Evolutionary conservation across 257 asterid genomes (phyloP).

Genomic region (Przewalskia tangutica): DNA sequence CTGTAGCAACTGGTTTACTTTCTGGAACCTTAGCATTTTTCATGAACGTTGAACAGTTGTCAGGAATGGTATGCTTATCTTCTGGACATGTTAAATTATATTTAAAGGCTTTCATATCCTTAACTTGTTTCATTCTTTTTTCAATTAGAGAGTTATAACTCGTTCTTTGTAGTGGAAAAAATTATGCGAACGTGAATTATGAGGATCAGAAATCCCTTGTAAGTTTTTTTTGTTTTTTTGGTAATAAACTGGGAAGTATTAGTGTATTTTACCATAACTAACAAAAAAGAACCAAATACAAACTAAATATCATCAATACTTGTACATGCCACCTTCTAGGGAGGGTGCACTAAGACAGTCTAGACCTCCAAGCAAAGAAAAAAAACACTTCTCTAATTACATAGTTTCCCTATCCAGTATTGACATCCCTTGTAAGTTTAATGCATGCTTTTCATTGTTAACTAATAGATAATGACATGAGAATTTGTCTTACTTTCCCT

Average conservation of each 20-base stretch:
- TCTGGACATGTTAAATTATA: neutral
- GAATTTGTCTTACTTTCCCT: neutral
- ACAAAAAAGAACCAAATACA: no score
- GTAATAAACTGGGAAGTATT: no score
- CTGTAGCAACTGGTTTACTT: slow-evolving; percentile 64
- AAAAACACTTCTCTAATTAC: no score
- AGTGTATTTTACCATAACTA: no score
- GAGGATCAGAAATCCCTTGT: neutral
- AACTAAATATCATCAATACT: no score
- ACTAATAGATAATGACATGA: neutral
- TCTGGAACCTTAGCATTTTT: slow-evolving; percentile 70
- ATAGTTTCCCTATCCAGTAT: no score
- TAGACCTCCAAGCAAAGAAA: no score
- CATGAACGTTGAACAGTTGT: slow-evolving; percentile 93
- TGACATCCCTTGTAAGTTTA: neutral
- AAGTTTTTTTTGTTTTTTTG: no score
- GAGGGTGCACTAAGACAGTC: no score
- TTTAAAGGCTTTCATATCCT: neutral
- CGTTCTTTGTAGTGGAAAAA: neutral
- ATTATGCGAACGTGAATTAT: neutral
- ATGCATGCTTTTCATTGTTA: neutral
- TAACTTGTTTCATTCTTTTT: neutral
- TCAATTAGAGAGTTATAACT: neutral
- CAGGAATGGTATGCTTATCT: slow-evolving; percentile 76
- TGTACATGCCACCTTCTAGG: no score